Evolutionary conservation across 805 yeast species (phyloP), one percentile per base, ranked within the genome.

Genomic region (Candida piceae): DNA sequence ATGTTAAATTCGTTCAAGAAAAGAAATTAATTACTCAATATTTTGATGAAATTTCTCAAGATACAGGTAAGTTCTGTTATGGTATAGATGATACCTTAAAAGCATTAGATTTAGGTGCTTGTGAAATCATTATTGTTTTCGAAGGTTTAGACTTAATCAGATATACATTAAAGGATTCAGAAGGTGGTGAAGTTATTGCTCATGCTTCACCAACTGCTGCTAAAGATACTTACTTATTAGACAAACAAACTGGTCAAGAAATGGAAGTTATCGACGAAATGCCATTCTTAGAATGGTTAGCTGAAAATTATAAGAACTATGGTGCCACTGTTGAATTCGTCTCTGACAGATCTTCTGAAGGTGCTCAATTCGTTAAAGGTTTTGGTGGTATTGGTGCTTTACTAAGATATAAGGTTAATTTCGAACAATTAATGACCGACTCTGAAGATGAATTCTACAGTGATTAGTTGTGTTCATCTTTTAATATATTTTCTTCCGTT

Each of bases 371-470:
- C 65, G 94, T 84, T 42, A 82, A 80, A 53, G 99, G 99, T 42
- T 93, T 93, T 59, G 99, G 99, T 83, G 99, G 98, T 69, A 77
- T 93, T 49, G 99, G 99, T 63, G 97, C 96, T 40, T 62, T 93
- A 53, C 71, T 93, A 62, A 87, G 99, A 70, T 93, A 93, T 68
- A 88, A 88, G 67, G 93, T 93, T 52, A 93, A 93, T 70, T 93
- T 93, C 56, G 98, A 93, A 63, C 97, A 88, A 71, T 76, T 93
- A 59, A 84, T 70, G 36, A 95, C 87, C 36, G 97, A 86, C 39
- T 72, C 80, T 41, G 95, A 86, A 46, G 97, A 89, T 57, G 88
- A 79, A 63, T 88, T 79, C 63, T 83, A 77, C 55, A 72, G 72
- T 53, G 78, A 70, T 61, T 64, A 61, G 32, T 35, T 36, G 27